phyloP scores from a whole-genome alignment of 192 early-diverging fungal species.

The Coemansia sp. region DNA sequence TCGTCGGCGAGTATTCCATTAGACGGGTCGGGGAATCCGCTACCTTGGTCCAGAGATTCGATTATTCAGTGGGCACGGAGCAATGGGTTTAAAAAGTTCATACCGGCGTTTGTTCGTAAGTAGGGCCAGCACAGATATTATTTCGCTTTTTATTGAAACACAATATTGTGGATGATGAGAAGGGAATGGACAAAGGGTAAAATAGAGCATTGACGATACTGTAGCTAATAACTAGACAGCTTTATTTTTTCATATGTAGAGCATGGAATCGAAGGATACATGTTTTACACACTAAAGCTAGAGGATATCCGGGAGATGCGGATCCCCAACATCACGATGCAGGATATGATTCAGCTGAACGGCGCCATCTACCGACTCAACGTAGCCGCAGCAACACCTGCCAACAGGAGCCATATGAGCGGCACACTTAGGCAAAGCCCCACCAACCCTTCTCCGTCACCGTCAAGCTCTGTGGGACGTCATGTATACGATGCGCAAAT shows the following conservation, averaged over 20 bases:
- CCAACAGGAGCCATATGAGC: constrained; percentile 42
- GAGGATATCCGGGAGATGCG: constrained; percentile 46
- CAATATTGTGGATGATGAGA: too few relatives aligned
- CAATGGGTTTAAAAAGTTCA: constrained; percentile 45
- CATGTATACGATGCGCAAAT: constrained; percentile 28
- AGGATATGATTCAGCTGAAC: constrained; percentile 53
- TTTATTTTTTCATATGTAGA: constrained; percentile 17
- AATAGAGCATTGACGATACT: too few relatives aligned
- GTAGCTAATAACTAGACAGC: too few relatives aligned
- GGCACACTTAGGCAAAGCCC: constrained; percentile 22
- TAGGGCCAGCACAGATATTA: not conserved
- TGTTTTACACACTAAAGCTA: constrained; percentile 44
- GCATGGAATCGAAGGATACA: constrained; percentile 45
- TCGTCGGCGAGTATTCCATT: constrained; percentile 40
- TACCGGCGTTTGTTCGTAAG: constrained; percentile 50
- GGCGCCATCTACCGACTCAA: constrained; percentile 48
- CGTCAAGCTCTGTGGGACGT: constrained; percentile 3
- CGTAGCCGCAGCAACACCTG: constrained; percentile 32
- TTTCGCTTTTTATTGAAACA: not conserved
- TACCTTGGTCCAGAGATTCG: constrained; percentile 49
- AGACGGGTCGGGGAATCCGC: constrained; percentile 33
- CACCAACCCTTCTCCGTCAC: not conserved
- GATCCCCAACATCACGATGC: constrained; percentile 43
- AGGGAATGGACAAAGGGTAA: too few relatives aligned
- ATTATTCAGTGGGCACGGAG: constrained; percentile 41